phyloP scores from a whole-genome alignment of 805 yeast genomes.

The Candida gorgasii region DNA sequence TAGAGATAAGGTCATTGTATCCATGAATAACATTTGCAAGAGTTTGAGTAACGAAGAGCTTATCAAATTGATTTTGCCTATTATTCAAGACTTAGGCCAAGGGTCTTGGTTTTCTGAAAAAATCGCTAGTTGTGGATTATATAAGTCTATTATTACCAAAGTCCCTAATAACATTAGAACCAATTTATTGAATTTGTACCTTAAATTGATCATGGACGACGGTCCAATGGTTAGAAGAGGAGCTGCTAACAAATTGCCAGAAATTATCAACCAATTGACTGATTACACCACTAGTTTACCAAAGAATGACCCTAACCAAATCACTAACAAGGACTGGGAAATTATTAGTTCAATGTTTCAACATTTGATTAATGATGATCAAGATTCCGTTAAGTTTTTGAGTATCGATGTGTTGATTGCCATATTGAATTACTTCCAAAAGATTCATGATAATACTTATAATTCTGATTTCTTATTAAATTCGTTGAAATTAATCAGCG shows the following conservation, averaged over 20 bases:
- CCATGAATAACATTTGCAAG: constrained; percentile 69
- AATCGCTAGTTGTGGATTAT: constrained; percentile 89
- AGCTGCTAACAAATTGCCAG: constrained; percentile 84
- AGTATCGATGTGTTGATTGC: constrained; percentile 86
- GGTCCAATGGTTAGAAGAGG: constrained; percentile 98
- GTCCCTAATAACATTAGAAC: constrained; percentile 57
- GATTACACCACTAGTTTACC: constrained; percentile 35
- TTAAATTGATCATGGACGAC: constrained; percentile 79
- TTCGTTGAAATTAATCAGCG: constrained; percentile 72
- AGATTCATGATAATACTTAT: constrained; percentile 56
- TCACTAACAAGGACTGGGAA: constrained; percentile 70
- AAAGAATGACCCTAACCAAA: constrained; percentile 31
- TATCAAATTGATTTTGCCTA: constrained; percentile 65
- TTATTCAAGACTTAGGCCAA: constrained; percentile 73
- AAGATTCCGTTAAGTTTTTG: constrained; percentile 91
- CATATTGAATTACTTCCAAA: constrained; percentile 67
- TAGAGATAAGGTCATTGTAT: constrained; percentile 89
- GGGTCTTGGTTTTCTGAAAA: constrained; percentile 95
- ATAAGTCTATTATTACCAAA: constrained; percentile 63
- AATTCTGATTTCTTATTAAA: constrained; percentile 62
- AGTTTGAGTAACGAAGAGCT: constrained; percentile 66
- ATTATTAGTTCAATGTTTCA: constrained; percentile 80
- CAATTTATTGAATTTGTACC: constrained; percentile 64
- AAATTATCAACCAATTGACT: constrained; percentile 57
- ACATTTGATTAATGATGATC: constrained; percentile 75